Percentiles rank a stretch among this genome's conserved stretches.
Evolutionary conservation across 352 stramenopile genomes (phyloP).

Genomic region (Globisporangium carolinianum): DNA sequence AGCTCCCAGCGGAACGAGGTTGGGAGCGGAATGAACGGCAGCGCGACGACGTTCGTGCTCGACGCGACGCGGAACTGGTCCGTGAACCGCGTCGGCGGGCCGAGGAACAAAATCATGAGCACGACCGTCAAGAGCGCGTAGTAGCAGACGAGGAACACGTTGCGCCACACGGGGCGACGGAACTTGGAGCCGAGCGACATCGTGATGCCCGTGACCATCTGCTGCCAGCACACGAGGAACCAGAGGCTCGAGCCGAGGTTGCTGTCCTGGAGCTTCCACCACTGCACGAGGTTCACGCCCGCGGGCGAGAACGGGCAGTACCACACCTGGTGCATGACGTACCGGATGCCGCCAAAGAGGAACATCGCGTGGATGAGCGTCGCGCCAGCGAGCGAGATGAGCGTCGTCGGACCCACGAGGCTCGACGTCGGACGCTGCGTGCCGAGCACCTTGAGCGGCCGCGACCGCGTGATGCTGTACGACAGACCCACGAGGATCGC

Average conservation of each 20-base stretch:
- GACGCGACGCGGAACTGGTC: slow-evolving; percentile 70
- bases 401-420: slow-evolving; percentile 68
- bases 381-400: slow-evolving; percentile 51
- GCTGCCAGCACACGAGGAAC: slow-evolving; percentile 61
- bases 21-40: slow-evolving; percentile 66
- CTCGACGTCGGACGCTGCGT: slow-evolving; percentile 74
- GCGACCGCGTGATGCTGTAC: slow-evolving; percentile 68
- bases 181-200: slow-evolving; percentile 62
- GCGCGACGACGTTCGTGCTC: slow-evolving; percentile 63
- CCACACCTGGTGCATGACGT: slow-evolving; percentile 47
- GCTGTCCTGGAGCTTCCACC: slow-evolving; percentile 68
- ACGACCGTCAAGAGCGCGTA: slow-evolving; percentile 47
- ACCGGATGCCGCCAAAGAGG: slow-evolving; percentile 51
- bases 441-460: slow-evolving; percentile 50
- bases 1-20: slow-evolving; percentile 54
- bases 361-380: slow-evolving; percentile 72
- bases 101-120: slow-evolving; percentile 49
- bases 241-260: slow-evolving; percentile 54
- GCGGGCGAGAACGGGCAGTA: slow-evolving; percentile 70
- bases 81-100: slow-evolving; percentile 41
- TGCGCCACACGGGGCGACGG: slow-evolving; percentile 53
- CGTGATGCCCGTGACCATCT: slow-evolving; percentile 56
- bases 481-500: slow-evolving; percentile 73
- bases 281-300: slow-evolving; percentile 62
- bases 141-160: slow-evolving; percentile 60